Evolutionary conservation across 768 basidiomycete species (phyloP), one percentile per base, ranked within the genome.

Genomic region (Cystofilobasidium ferigula): DNA sequence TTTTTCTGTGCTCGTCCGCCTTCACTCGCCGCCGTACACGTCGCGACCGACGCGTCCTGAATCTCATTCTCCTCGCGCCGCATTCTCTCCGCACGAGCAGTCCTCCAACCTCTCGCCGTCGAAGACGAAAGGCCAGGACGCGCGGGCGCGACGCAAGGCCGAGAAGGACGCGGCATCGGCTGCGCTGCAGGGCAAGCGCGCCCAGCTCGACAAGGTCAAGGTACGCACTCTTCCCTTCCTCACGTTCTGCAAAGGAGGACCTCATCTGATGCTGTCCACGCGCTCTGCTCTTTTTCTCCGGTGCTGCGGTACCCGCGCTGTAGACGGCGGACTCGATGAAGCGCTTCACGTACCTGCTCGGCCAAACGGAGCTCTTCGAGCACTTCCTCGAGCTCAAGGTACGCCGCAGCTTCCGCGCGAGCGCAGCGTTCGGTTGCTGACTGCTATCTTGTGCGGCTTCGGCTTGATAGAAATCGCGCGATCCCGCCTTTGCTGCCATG

Each of bases 331-430:
- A 97, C 73, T 89, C 92, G 13, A 88, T 97, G 68, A 98, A 98
- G 75, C 86, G 92, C 22, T 98, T 97, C 74, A 89, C 88, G 2
- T 98, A 97, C 76, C 83, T 98, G n/a, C 82, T 99, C 1, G 95
- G 95, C 10, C 93, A 99, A 75, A 98, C 94, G 0, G 95, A 98
- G 70, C 81, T 98, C 24, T 99, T 99, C 81, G 90, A 91, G 71
- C 94, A 98, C 76, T 98, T 98, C 74, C 89, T 97, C 9, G 91
- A 97, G 74, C 86, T 97, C 77, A 95, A 95, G 82, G 90, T 88
- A 26, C 32, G 79, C 69, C 48, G 6, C n/a, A n/a, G n/a, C n/a
- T n/a, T n/a, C 58, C 38, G 47, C 47, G 9, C 36, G 32, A 28
- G 54, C n/a, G n/a, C n/a, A n/a, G n/a, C n/a, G n/a, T n/a, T n/a